These are phyloP conservation scores for Tetrahymena malaccensis DNA, from an alignment of 73 alveolate genomes.

Conservation along the genomic window DNA sequence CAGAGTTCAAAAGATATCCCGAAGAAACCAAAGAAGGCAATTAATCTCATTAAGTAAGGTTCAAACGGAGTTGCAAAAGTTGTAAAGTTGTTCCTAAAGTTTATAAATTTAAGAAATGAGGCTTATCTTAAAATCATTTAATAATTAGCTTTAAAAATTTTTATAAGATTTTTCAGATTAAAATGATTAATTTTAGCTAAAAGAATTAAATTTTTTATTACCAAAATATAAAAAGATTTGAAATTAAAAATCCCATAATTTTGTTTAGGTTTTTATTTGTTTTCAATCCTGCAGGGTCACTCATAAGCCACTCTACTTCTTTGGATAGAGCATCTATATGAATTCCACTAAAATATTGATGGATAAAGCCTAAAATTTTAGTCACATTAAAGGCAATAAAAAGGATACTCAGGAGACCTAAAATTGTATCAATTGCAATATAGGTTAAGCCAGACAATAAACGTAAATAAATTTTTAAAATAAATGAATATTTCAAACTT, in stretches of 20 bases:
- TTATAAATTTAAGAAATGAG: too few species aligned
- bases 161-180: too few species aligned
- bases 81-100: slow-evolving; percentile 30
- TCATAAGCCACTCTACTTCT: slow-evolving; percentile 73
- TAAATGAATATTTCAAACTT: neutral
- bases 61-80: slow-evolving; percentile 49
- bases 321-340: slow-evolving; percentile 63
- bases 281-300: slow-evolving; percentile 75
- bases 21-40: slow-evolving; percentile 50
- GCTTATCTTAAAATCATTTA: too few species aligned
- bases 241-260: slow-evolving; percentile 52
- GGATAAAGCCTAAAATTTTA: slow-evolving; percentile 45
- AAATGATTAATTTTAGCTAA: too few species aligned
- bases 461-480: neutral
- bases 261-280: slow-evolving; percentile 64
- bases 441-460: slow-evolving; percentile 25
- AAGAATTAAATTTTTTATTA: too few species aligned
- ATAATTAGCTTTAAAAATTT: neutral
- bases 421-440: slow-evolving; percentile 38
- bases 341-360: slow-evolving; percentile 51
- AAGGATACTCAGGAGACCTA: slow-evolving; percentile 47
- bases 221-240: slow-evolving; percentile 54
- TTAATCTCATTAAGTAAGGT: slow-evolving; percentile 32
- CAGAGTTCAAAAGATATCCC: slow-evolving; percentile 54
- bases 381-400: slow-evolving; percentile 25